These are phyloP conservation scores for Parmelia sp. DNA, from an alignment of 495 filamentous ascomycete genomes.

Conservation along the genomic window DNA sequence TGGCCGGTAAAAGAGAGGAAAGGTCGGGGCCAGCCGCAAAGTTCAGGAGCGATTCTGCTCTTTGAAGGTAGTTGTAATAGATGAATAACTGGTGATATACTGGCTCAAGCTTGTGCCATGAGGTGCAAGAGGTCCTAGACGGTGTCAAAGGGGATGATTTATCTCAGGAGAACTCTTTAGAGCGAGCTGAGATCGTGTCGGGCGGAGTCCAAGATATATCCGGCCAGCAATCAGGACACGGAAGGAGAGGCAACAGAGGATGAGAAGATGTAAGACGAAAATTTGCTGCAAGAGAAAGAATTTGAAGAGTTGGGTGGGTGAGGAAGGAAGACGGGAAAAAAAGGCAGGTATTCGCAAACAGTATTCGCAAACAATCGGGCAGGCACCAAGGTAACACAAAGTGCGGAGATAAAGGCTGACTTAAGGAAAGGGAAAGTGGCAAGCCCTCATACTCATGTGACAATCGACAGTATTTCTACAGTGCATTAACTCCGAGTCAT, in stretches of 20 bases:
- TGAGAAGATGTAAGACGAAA: not conserved
- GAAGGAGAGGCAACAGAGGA: not conserved
- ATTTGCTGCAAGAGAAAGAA: not conserved
- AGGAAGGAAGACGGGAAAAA: not conserved
- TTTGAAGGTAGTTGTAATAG: not conserved
- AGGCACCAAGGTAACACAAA: not conserved
- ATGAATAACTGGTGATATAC: too few relatives aligned
- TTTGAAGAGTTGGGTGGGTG: not conserved
- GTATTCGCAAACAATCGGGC: too few relatives aligned
- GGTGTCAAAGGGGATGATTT: too few relatives aligned
- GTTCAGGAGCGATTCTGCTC: not conserved
- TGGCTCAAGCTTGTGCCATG: not conserved
- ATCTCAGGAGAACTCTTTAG: too few relatives aligned
- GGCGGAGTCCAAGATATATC: not conserved
- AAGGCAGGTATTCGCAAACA: not conserved
- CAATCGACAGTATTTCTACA: not conserved
- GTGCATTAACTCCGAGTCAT: not conserved
- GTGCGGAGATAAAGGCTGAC: not conserved
- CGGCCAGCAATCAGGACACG: not conserved
- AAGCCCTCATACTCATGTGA: not conserved
- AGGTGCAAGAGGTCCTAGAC: not conserved
- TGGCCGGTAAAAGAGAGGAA: not conserved
- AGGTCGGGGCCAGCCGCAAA: not conserved
- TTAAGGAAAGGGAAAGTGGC: not conserved
- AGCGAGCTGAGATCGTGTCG: not conserved